Evolutionary conservation across 371 early-diverging fungal species (phyloP), one percentile per base, ranked within the genome.

Genomic region (Mycotypha africana): DNA sequence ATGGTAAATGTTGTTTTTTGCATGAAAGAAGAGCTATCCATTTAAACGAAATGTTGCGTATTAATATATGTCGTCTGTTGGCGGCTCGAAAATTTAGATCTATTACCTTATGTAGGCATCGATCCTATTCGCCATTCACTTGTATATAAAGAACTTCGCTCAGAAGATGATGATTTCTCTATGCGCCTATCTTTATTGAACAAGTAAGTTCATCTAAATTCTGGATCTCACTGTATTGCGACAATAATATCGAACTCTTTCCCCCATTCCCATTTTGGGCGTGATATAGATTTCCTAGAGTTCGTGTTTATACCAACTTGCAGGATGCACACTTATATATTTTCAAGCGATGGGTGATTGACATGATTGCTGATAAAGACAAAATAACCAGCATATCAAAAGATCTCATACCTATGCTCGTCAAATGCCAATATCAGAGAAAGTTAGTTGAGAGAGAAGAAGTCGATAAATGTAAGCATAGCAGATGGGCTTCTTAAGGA

Each of bases 311-410:
- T 44, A 84, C 88, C 16, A 76, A 82, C 41, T 65, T 92, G 47
- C 83, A 85, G 43, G 93, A 94, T 67, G 89, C 89, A 5, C 97
- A 94, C 50, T 49, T 93, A 24, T 96, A 95, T 53, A 80, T 95
- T 12, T 87, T 92, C 64, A 88, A 91, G 51, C 74, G 79, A 38
- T 95, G 95, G 95, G 84, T 95, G 3, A 60, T 94, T 34, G 93
- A 93, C 59, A 62, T 89, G 49, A 53, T 93, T 15, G 74, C 63
- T 2, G 77, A 74, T 40, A 80, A 81, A 61, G 74, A 85, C 19
- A 76, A 75, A 19, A 76, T 92, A 20, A 70, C 77, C 12, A 91
- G 89, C 49, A 68, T 95, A 15, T 84, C 87, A 38, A 80, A 82
- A 45, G 93, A 97, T 59, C 67, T 94, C 34, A 66, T 97, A 37